Base-by-base conservation (phyloP, 371 early-diverging fungal genomes). In the Lichtheimia ramosa region DNA sequence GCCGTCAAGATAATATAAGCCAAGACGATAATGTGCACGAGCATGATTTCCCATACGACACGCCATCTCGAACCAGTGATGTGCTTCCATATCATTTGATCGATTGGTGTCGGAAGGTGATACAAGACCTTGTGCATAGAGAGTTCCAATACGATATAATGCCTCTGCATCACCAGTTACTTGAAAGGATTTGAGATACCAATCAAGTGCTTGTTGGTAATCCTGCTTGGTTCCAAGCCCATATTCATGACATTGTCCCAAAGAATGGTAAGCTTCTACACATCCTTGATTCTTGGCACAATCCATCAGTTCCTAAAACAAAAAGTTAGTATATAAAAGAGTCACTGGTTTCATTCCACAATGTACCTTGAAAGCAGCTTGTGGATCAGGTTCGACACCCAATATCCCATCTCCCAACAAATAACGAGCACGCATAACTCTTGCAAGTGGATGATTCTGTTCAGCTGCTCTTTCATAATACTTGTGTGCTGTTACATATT, bases 221-320 rank as follows among this genome's bases (percentile, higher is more conserved):
- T 87, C 63, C 59, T 81, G 75, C 7, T 60, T 20, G 8, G 70
- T 71, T 3, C 81, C 81, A 28, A 77, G 59, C 3, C 77, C 81
- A 34, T 66, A 65, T 60, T 77, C 77, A 55, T 80, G 67, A 49
- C 81, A 80, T 43, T 75, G 77, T 0, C 70, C 81, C 16, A 80
- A 28, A 1, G 71, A 67, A 52, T 79, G 76, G 48, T 72, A 75
- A n/a, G 67, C 71, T 16, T 64, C 71, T 2, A 68, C 58, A 21
- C 74, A 76, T 25, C 63, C 57, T 3, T 75, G 56, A 12, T 67
- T 66, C 59, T 70, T 62, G 10, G 79, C 79, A 57, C 76, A 76
- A 10, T 65, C 68, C 48, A 71, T 40, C 0, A 79, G 65, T 57
- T 74, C 74, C 79, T 79, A 62, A 3, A 46, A 46, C 3, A 16